Conservation (phyloP, 83 land plant genomes). For the Picea mariana region DNA sequence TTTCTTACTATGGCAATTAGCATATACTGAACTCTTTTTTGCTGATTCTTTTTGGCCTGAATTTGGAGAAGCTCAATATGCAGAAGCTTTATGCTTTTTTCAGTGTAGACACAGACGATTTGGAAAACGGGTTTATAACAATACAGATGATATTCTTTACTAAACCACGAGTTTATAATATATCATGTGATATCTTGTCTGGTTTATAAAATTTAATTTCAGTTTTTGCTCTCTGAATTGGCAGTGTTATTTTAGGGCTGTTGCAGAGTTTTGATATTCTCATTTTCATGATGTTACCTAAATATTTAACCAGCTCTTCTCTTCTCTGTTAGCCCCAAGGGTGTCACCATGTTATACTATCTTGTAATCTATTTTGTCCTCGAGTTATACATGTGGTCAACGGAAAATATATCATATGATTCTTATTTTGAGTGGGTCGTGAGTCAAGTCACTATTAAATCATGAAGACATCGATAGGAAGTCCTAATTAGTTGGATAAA, state of each 20-base stretch:
- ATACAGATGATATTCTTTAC: too few relatives aligned
- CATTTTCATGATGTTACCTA: neutral
- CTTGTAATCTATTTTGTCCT: too few relatives aligned
- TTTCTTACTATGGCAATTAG: constrained; percentile 84
- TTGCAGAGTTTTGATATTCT: neutral
- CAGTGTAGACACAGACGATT: constrained; percentile 68
- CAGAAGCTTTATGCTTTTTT: constrained; percentile 49
- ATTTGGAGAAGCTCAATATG: constrained; percentile 51
- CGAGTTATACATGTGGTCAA: too few relatives aligned
- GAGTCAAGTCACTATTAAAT: too few relatives aligned
- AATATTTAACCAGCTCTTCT: neutral
- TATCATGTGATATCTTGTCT: neutral
- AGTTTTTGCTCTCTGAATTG: constrained; percentile 4
- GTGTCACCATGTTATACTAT: too few relatives aligned
- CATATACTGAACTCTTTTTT: constrained; percentile 80
- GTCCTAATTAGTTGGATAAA: too few relatives aligned
- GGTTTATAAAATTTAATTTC: neutral
- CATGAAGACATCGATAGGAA: too few relatives aligned
- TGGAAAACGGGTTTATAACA: constrained; percentile 39
- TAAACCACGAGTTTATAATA: constrained; percentile 4
- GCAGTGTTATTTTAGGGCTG: neutral
- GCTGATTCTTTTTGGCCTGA: constrained; percentile 67
- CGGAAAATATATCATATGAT: too few relatives aligned
- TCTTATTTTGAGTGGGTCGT: too few relatives aligned
- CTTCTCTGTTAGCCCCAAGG: neutral